Base-by-base conservation (phyloP, 2,329 filamentous ascomycete species). In the Cytospora piceae region DNA sequence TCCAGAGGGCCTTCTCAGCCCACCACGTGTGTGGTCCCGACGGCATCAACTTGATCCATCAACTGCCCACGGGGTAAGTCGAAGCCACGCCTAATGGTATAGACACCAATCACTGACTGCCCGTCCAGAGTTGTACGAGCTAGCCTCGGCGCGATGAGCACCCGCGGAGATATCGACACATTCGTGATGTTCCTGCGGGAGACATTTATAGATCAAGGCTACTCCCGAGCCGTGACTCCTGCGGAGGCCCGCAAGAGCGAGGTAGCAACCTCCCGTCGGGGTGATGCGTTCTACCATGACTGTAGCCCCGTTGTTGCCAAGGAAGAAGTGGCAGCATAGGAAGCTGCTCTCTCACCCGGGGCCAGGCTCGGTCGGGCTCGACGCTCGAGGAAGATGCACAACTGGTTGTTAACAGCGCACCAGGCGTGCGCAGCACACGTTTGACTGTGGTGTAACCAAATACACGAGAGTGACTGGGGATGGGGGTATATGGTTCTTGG, bases 91-190 rank as follows among this genome's bases (percentile, higher is more conserved):
- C 15, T 32, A 4, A 12, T 2, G 11, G 46, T 22, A 8, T 5
- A 29, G 27, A 29, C n/a, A 29, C 27, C 27, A 53, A 42, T 59
- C 24, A 63, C 68, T 52, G 58, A 49, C 63, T 17, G 20, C 49
- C 6, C 20, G 14, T 24, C 15, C 67, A 82, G 87, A 0, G 85
- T 89, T 53, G 84, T 88, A 8, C 79, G 87, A 24, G 83, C 82
- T 7, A 87, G 85, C 66, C 76, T 90, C 2, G 87, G 87, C 0
- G 85, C 86, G 15, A 87, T 87, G 84, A 87, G 82, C 67, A 87
- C 83, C 2, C 73, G 79, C 24, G 74, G 77, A 3, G 87, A 89
- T 68, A 79, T 88, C 17, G 79, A 85, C 24, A 72, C 73, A 0
- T 81, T 86, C 46, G 59, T 85, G 9, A 67, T 74, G 3, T 86